Percentiles rank a stretch among this genome's conserved stretches.
phyloP scores from a whole-genome alignment of 2,329 filamentous ascomycete genomes.

The Calonectria montana region DNA sequence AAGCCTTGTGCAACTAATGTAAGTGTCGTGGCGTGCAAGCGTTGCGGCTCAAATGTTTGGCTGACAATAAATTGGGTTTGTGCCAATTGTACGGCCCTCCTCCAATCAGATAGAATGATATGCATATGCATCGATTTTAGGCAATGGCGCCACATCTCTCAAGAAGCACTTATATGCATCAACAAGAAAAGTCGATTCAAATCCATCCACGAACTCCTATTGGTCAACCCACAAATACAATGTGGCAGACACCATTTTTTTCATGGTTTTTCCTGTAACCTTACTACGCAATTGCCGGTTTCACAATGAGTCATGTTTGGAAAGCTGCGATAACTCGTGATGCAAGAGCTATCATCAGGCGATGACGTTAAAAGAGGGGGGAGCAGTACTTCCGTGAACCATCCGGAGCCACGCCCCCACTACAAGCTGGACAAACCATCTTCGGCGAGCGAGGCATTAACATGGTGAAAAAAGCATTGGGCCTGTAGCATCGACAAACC shows the following conservation, averaged over 20 bases:
- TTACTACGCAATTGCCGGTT: background rate
- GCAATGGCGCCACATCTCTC: background rate
- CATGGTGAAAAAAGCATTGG: background rate
- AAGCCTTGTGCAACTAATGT: background rate
- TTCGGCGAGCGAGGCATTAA: constrained; percentile 23
- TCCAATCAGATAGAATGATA: background rate
- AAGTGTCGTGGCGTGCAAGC: background rate
- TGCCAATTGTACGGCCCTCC: background rate
- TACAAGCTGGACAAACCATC: constrained; percentile 12
- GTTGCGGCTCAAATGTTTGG: background rate
- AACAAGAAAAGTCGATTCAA: background rate
- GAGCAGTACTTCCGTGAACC: background rate
- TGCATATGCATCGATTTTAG: background rate
- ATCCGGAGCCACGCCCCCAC: constrained; percentile 7
- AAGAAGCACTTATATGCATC: background rate
- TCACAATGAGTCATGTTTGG: background rate
- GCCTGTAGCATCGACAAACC: background rate
- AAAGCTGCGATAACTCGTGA: background rate
- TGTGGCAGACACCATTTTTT: background rate
- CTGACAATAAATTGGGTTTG: background rate
- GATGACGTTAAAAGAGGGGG: constrained; percentile 13
- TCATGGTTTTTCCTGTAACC: background rate
- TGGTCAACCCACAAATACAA: background rate
- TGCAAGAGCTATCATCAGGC: background rate
- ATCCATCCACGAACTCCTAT: too few relatives aligned